Conservation (phyloP, 805 yeast genomes). For the Hagleromyces aurorensis region DNA sequence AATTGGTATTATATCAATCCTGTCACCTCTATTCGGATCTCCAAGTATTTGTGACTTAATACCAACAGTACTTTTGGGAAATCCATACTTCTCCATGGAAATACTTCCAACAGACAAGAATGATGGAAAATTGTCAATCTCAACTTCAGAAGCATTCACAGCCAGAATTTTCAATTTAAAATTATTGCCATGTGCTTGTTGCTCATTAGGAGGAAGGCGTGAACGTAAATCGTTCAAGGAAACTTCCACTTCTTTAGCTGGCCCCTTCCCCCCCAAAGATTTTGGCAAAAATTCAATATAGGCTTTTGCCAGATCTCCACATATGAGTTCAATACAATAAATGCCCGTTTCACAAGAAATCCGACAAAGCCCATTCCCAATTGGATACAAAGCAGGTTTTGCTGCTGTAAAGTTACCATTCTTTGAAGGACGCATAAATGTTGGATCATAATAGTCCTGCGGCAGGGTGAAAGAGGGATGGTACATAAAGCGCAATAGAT, state of each 20-base stretch:
- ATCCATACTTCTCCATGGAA: conserved; percentile 26
- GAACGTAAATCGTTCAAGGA: conserved; percentile 39
- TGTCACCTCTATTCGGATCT: conserved; percentile 22
- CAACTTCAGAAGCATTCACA: conserved; percentile 52
- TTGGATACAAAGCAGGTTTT: conserved; percentile 39
- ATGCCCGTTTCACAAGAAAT: conserved; percentile 58
- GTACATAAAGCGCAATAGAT: conserved; percentile 63
- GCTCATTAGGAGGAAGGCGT: conserved; percentile 26
- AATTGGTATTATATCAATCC: conserved; percentile 23
- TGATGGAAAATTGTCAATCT: conserved; percentile 41
- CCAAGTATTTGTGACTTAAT: conserved; percentile 27
- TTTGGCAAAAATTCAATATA: conserved; percentile 55
- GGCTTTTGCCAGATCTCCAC: conserved; percentile 44
- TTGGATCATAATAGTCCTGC: conserved; percentile 45
- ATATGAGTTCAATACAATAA: conserved; percentile 62
- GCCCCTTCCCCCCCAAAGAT: conserved; percentile 52
- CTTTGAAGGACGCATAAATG: conserved; percentile 31
- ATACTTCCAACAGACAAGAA: conserved; percentile 13
- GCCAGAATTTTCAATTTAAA: conserved; percentile 45
- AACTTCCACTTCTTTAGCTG: conserved; percentile 44
- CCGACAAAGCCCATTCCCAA: conserved; percentile 38
- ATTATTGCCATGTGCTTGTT: conserved; percentile 25
- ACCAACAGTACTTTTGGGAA: conserved; percentile 16
- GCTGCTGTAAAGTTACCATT: conserved; percentile 18
- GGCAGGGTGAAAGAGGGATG: conserved; percentile 79